Evolutionary conservation across 1,284 basidiomycete genomes (phyloP), one percentile per base, ranked within the genome.

Genomic region (Ceratobasidium sp.): DNA sequence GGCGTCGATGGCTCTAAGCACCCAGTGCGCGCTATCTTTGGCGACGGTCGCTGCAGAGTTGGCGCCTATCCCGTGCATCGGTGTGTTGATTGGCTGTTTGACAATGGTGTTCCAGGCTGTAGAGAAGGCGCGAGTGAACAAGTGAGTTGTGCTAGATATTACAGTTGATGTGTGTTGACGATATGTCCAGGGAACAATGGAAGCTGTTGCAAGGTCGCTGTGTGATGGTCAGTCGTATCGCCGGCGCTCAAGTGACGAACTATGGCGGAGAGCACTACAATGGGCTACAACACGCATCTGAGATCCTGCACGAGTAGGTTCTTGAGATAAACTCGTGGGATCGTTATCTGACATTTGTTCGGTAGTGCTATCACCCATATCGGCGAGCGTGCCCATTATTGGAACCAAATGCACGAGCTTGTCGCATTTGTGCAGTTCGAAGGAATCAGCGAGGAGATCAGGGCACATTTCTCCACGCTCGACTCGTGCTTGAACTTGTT

Each of bases 41-140:
- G 50, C 38, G 12, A 13, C 50, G n/a, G 73, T 76, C 12, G 52
- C 38, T 0, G 52, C 23, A 5, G 73, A 76, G 40, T 26, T 76
- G n/a, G 46, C 48, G 40, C 73, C 73, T 33, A 57, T 76, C 26
- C 62, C 73, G 23, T 65, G 50, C 26, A 76, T 76, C 38, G 61
- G 73, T 0, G 17, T 40, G 10, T 46, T 76, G 13, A 64, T 76
- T 3, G 73, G 26, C 1, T 73, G 42, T 50, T 62, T 73, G 26
- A 62, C 38, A 10, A 6, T 33, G 10, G 70, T 73, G 38, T 73
- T 48, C 57, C 56, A 62, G 13, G 70, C 70, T 15, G 70, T 62
- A 1, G 70, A 73, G 26, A 40, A 38, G 56, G 3, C 70, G 15
- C 40, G 46, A 2, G 71, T 74, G 13, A 74, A 74, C 33, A 74